Conservation (phyloP, 441 rosid genomes). For the Gossypium gossypioides region DNA sequence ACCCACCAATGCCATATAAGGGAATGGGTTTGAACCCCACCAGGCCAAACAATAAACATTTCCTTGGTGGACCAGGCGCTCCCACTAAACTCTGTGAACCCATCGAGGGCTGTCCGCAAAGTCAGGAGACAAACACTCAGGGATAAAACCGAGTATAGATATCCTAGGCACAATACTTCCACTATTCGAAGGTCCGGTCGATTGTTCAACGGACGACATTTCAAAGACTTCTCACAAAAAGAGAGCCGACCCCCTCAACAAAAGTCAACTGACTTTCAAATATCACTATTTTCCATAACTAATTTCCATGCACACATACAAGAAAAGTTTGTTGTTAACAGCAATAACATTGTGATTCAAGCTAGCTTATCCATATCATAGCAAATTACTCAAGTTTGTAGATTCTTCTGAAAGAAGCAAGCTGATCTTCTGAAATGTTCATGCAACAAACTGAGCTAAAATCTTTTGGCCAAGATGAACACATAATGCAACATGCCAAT, state of each 20-base stretch:
- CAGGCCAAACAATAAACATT: neutral
- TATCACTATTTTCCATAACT: neutral
- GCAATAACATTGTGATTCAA: neutral
- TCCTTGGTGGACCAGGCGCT: neutral
- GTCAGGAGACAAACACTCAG: neutral
- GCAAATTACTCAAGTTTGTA: neutral
- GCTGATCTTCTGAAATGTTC: neutral
- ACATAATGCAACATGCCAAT: slow-evolving; percentile 4
- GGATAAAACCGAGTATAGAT: neutral
- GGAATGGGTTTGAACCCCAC: neutral
- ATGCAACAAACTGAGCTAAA: neutral
- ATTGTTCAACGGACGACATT: neutral
- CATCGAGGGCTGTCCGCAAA: neutral
- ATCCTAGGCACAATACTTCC: neutral
- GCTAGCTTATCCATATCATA: neutral
- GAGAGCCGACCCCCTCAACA: neutral
- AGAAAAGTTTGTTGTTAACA: neutral
- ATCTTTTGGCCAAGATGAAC: neutral
- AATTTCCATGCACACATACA: neutral
- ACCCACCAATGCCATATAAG: neutral
- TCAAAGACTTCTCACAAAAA: neutral
- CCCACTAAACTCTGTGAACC: neutral
- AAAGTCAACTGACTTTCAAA: neutral
- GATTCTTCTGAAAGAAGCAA: neutral
- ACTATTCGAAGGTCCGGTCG: neutral